Percentiles rank a stretch among this genome's conserved stretches.
Conservation (phyloP, 805 yeast species). For the Ogataea paraovalis region DNA sequence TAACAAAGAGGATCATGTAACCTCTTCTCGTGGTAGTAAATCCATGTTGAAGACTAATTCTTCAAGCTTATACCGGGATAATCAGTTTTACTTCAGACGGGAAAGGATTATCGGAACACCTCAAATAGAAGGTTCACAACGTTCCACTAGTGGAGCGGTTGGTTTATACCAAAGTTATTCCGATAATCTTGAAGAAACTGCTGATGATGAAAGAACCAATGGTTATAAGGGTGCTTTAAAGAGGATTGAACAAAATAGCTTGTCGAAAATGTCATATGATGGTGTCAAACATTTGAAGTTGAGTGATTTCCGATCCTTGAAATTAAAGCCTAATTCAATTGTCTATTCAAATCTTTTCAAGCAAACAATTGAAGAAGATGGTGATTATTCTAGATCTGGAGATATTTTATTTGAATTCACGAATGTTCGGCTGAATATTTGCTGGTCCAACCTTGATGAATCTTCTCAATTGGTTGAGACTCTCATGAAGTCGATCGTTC, state of each 20-base stretch:
- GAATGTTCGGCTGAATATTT: constrained; percentile 12
- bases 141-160: not conserved
- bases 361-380: constrained; percentile 15
- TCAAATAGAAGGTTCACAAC: constrained; percentile 22
- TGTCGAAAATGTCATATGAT: not conserved
- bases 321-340: constrained; percentile 12
- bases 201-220: too few species aligned
- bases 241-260: not conserved
- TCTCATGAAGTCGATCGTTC: constrained; percentile 8
- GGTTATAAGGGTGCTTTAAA: too few species aligned
- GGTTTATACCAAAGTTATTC: too few species aligned
- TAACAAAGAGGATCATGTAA: not conserved
- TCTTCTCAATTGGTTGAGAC: constrained; percentile 10
- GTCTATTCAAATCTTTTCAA: constrained; percentile 14
- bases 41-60: not conserved
- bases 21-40: not conserved
- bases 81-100: constrained; percentile 22
- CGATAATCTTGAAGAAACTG: too few species aligned
- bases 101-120: constrained; percentile 22
- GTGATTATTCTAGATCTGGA: constrained; percentile 12
- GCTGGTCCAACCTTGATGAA: constrained; percentile 7
- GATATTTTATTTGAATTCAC: constrained; percentile 16
- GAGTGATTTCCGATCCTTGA: constrained; percentile 6
- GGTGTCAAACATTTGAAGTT: constrained; percentile 5
- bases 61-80: not conserved